Evolutionary conservation across 2,329 filamentous ascomycete genomes (phyloP).

Genomic region (Colletotrichum coccodes): DNA sequence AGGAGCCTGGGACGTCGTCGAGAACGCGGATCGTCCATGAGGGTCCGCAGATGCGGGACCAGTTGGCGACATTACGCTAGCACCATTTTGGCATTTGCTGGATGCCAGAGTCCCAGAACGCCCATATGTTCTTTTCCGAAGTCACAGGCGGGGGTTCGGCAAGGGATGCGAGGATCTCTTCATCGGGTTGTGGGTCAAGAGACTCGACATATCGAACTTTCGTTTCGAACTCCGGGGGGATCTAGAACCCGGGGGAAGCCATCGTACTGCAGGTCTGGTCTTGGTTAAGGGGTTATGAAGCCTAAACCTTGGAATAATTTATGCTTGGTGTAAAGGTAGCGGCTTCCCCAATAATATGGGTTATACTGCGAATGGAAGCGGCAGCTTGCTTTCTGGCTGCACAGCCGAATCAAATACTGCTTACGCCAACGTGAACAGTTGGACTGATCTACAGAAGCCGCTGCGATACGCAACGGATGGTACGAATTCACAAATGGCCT

Average conservation of each 20-base stretch:
- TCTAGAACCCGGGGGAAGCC: slow-evolving; percentile 1
- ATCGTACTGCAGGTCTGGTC: background rate
- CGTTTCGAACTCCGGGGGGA: slow-evolving; percentile 3
- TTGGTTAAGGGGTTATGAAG: too few species aligned
- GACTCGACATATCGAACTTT: slow-evolving; percentile 7
- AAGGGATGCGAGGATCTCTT: slow-evolving; percentile 42
- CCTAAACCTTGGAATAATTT: too few species aligned
- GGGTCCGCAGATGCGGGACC: slow-evolving; percentile 49
- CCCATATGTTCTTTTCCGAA: slow-evolving; percentile 56
- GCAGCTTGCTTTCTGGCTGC: too few species aligned
- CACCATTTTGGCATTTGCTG: slow-evolving; percentile 48
- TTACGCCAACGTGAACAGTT: too few species aligned
- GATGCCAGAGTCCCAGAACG: slow-evolving; percentile 53
- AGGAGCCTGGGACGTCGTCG: slow-evolving; percentile 46
- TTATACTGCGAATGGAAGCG: too few species aligned
- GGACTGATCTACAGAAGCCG: too few species aligned
- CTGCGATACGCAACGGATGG: too few species aligned
- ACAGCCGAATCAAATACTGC: background rate
- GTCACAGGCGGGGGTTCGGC: slow-evolving; percentile 41
- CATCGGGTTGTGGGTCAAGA: slow-evolving; percentile 35
- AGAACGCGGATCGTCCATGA: slow-evolving; percentile 54
- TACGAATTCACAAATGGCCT: too few species aligned
- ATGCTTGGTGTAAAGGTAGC: too few species aligned
- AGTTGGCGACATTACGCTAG: slow-evolving; percentile 50
- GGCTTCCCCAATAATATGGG: too few species aligned